Base-by-base conservation (phyloP, 352 stramenopile species). In the Aphanomyces cochlioides region DNA sequence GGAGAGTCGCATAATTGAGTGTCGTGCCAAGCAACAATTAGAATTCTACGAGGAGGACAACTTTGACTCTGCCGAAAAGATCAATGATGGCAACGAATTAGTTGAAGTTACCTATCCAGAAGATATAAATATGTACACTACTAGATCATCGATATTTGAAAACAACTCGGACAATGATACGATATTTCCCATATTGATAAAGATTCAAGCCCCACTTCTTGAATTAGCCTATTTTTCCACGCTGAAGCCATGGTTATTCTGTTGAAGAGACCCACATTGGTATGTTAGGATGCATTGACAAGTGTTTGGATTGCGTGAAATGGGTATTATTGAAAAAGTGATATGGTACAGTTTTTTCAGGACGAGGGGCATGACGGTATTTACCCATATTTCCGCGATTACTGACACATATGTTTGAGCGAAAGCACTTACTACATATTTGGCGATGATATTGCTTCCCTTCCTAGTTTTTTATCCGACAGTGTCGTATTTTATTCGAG, bases 141-240 rank as follows among this genome's bases (percentile, higher is more conserved):
- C 58, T 96, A 36, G 88, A 96, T 57, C 76, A 94, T n/a, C 78
- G 84, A 12, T 96, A 90, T 73, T 79, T 96, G 63, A 67, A 67
- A 8, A 61, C 66, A 13, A 43, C 87, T 10, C 75, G 79, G 36
- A 75, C n/a, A n/a, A n/a, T n/a, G n/a, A n/a, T n/a, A n/a, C n/a
- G n/a, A n/a, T n/a, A n/a, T n/a, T n/a, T n/a, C n/a, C n/a, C n/a
- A n/a, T n/a, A n/a, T n/a, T n/a, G n/a, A n/a, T n/a, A n/a, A n/a
- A n/a, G n/a, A n/a, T n/a, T n/a, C n/a, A n/a, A n/a, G n/a, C n/a
- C n/a, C n/a, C n/a, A n/a, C n/a, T n/a, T n/a, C n/a, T n/a, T n/a
- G n/a, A n/a, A n/a, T n/a, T n/a, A n/a, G n/a, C n/a, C n/a, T n/a
- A n/a, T n/a, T n/a, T n/a, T n/a, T n/a, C n/a, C n/a, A n/a, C n/a